Percentiles rank a stretch among this genome's conserved stretches.
These are phyloP conservation scores for Vanderwaltozyma verrucispora DNA, from an alignment of 805 yeast species.

Conservation along the genomic window DNA sequence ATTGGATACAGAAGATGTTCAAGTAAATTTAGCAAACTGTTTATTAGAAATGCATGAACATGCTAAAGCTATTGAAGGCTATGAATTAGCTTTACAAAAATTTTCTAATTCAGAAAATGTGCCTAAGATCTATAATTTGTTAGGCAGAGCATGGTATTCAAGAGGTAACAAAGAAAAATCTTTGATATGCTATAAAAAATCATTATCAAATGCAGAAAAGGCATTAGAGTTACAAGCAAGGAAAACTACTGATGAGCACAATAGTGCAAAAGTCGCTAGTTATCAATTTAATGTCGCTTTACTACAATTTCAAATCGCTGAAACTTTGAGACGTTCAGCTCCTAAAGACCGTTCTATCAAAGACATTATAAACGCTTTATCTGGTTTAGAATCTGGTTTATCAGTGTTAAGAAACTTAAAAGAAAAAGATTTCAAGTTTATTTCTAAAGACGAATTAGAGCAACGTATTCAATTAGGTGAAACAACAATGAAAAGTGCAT, in stretches of 20 bases:
- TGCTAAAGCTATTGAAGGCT: constrained; percentile 78
- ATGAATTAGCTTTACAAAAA: constrained; percentile 66
- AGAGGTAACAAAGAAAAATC: constrained; percentile 65
- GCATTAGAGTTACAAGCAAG: constrained; percentile 35
- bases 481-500: constrained; percentile 59
- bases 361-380: constrained; percentile 47
- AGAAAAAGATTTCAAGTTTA: constrained; percentile 49
- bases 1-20: constrained; percentile 70
- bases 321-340: constrained; percentile 54
- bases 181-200: constrained; percentile 44
- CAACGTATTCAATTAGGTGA: constrained; percentile 83
- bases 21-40: constrained; percentile 82
- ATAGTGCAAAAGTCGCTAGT: constrained; percentile 30
- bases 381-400: constrained; percentile 55
- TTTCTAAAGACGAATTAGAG: constrained; percentile 66
- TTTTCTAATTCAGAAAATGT: constrained; percentile 52
- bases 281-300: constrained; percentile 73
- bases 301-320: constrained; percentile 80
- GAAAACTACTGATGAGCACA: constrained; percentile 8
- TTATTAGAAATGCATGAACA: constrained; percentile 72
- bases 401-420: constrained; percentile 46
- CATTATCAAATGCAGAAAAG: constrained; percentile 51
- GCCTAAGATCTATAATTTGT: constrained; percentile 52
- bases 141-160: constrained; percentile 83
- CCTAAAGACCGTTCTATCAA: constrained; percentile 48